Evolutionary conservation across 2,329 filamentous ascomycete genomes (phyloP).

Genomic region (Aspergillus fumigatus): DNA sequence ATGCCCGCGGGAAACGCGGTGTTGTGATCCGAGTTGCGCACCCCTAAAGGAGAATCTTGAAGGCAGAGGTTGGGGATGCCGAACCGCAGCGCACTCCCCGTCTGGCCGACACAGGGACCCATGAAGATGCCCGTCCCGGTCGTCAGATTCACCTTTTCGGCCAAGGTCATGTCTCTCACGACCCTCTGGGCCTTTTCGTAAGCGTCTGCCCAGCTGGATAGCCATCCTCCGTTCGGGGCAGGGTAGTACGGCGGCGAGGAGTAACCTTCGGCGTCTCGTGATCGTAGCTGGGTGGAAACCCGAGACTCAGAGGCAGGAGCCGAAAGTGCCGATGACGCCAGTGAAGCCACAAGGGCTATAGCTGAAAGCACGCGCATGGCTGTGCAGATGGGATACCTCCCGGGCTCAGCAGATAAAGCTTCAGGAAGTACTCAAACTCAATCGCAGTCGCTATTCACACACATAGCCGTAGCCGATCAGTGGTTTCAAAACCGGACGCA

Average conservation of each 20-base stretch:
- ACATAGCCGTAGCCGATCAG: neutral
- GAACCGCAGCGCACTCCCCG: slow-evolving; percentile 64
- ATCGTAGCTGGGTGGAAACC: slow-evolving; percentile 4
- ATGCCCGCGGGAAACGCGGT: slow-evolving; percentile 79
- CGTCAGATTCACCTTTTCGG: slow-evolving; percentile 75
- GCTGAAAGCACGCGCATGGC: slow-evolving; percentile 4
- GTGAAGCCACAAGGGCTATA: neutral
- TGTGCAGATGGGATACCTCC: neutral
- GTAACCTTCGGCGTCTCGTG: slow-evolving; percentile 20
- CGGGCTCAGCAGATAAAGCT: neutral
- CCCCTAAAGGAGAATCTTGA: slow-evolving; percentile 66
- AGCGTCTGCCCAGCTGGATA: slow-evolving; percentile 61
- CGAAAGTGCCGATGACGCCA: slow-evolving; percentile 7
- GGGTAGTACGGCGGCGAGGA: slow-evolving; percentile 62
- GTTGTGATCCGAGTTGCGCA: slow-evolving; percentile 68
- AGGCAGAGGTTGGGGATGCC: slow-evolving; percentile 69
- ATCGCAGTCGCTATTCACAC: neutral
- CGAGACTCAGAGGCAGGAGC: neutral
- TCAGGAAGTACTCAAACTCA: neutral
- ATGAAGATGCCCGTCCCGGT: slow-evolving; percentile 67
- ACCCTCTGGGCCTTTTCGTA: slow-evolving; percentile 65
- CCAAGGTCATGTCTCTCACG: slow-evolving; percentile 71
- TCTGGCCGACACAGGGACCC: slow-evolving; percentile 72
- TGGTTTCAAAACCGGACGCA: neutral
- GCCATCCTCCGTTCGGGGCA: slow-evolving; percentile 67